Percentiles rank a stretch among this genome's conserved stretches.
phyloP scores from a whole-genome alignment of 805 yeast genomes.

The Cyberlindnera japonica region DNA sequence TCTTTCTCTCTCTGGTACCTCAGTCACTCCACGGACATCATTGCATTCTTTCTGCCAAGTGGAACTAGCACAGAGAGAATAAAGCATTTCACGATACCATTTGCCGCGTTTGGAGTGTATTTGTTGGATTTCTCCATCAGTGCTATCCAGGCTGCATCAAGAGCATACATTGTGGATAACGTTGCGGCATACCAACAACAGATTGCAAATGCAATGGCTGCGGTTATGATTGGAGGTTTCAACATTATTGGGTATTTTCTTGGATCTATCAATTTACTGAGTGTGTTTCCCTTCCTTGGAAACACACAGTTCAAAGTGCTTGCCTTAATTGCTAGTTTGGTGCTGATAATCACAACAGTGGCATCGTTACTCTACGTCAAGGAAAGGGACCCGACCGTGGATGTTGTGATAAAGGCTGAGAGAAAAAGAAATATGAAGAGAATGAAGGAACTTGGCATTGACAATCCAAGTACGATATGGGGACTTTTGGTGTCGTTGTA shows the following conservation, averaged over 20 bases:
- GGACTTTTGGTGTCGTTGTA: slow-evolving; percentile 23
- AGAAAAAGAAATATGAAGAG: slow-evolving; percentile 32
- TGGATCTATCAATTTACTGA: slow-evolving; percentile 44
- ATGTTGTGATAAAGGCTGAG: slow-evolving; percentile 37
- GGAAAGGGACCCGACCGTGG: slow-evolving; percentile 48
- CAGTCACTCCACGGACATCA: slow-evolving; percentile 43
- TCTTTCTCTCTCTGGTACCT: slow-evolving; percentile 41
- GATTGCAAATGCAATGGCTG: slow-evolving; percentile 63
- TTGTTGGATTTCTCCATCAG: slow-evolving; percentile 54
- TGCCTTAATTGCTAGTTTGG: slow-evolving; percentile 37
- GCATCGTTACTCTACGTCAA: slow-evolving; percentile 30
- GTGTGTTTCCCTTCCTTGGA: slow-evolving; percentile 38
- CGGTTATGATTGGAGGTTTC: slow-evolving; percentile 57
- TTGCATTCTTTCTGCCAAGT: slow-evolving; percentile 30
- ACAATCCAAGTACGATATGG: slow-evolving; percentile 23
- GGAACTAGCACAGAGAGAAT: slow-evolving; percentile 23
- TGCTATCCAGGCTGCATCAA: slow-evolving; percentile 55
- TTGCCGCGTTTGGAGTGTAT: slow-evolving; percentile 53
- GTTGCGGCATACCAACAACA: slow-evolving; percentile 56
- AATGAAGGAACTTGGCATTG: slow-evolving; percentile 35
- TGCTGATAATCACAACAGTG: slow-evolving; percentile 39
- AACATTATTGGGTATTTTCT: slow-evolving; percentile 55
- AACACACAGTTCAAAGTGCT: slow-evolving; percentile 49
- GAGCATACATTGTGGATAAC: slow-evolving; percentile 61
- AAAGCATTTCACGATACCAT: slow-evolving; percentile 37